These are phyloP conservation scores for Hypoxylon sp. DNA, from an alignment of 2,329 filamentous ascomycete species.

Conservation along the genomic window DNA sequence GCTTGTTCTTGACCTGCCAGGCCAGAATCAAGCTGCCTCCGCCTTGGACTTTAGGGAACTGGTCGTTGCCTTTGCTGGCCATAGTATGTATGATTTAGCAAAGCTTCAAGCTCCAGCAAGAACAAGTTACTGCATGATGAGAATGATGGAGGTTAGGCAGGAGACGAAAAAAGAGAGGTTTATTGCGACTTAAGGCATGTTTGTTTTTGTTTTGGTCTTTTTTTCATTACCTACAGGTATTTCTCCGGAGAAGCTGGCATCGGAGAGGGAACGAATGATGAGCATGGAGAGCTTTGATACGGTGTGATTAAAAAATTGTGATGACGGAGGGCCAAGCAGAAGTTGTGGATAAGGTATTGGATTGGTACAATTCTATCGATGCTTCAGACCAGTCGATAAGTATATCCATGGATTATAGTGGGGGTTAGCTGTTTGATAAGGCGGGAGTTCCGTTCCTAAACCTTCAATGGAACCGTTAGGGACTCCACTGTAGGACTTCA, in stretches of 20 bases:
- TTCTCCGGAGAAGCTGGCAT: conserved; percentile 37
- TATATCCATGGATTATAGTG: no score
- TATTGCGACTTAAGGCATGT: conserved; percentile 29
- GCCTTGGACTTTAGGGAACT: conserved; percentile 86
- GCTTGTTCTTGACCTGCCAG: conserved; percentile 93
- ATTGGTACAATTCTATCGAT: background rate
- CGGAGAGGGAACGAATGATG: conserved; percentile 35
- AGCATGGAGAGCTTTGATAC: conserved; percentile 39
- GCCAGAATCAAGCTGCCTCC: conserved; percentile 94
- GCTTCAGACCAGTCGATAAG: background rate
- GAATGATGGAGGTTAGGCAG: background rate
- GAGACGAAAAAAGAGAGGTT: conserved; percentile 9
- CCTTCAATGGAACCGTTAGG: no score
- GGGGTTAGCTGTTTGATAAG: conserved; percentile 1
- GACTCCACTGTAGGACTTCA: no score
- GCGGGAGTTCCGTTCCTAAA: no score
- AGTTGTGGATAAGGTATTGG: conserved; percentile 2
- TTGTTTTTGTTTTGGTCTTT: conserved; percentile 11
- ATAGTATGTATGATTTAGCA: conserved; percentile 36
- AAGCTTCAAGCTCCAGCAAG: conserved; percentile 15
- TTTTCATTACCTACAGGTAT: conserved; percentile 37
- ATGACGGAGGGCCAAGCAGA: conserved; percentile 32
- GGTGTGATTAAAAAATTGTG: conserved; percentile 31
- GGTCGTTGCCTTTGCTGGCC: conserved; percentile 49
- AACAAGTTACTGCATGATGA: conserved; percentile 35